Conservation (phyloP, 345 rosid species). For the Dimocarpus longan region DNA sequence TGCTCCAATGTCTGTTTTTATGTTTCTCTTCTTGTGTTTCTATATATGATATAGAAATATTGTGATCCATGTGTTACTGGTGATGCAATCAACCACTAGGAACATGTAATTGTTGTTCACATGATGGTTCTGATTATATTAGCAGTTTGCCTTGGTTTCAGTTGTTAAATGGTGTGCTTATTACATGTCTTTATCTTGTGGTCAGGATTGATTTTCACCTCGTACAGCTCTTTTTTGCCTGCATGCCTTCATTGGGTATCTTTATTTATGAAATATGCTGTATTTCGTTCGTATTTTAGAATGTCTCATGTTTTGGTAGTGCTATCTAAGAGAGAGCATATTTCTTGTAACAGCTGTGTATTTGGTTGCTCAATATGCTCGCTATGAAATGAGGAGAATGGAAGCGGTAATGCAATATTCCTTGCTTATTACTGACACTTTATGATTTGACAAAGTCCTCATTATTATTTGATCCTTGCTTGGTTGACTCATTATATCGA, state of each 20-base stretch:
- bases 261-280: slow-evolving; percentile 18
- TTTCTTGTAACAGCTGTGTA: slow-evolving; percentile 66
- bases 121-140: slow-evolving; percentile 14
- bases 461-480: slow-evolving; percentile 7
- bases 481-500: not conserved
- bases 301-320: slow-evolving; percentile 17
- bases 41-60: not conserved
- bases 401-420: slow-evolving; percentile 56
- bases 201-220: slow-evolving; percentile 90
- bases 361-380: slow-evolving; percentile 89
- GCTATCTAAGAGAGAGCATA: slow-evolving; percentile 26
- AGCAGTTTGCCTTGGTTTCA: not conserved
- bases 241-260: slow-evolving; percentile 93
- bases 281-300: slow-evolving; percentile 5
- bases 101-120: not conserved
- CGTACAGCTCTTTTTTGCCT: slow-evolving; percentile 89
- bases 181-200: slow-evolving; percentile 32
- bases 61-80: not conserved
- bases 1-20: not conserved
- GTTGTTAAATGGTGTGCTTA: slow-evolving; percentile 27
- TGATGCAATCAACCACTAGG: not conserved
- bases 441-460: not conserved
- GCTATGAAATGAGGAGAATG: slow-evolving; percentile 78
- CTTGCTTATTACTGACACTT: not conserved
- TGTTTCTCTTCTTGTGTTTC: not conserved